Conservation (phyloP, 2,329 filamentous ascomycete species). For the Diaporthe sp. region DNA sequence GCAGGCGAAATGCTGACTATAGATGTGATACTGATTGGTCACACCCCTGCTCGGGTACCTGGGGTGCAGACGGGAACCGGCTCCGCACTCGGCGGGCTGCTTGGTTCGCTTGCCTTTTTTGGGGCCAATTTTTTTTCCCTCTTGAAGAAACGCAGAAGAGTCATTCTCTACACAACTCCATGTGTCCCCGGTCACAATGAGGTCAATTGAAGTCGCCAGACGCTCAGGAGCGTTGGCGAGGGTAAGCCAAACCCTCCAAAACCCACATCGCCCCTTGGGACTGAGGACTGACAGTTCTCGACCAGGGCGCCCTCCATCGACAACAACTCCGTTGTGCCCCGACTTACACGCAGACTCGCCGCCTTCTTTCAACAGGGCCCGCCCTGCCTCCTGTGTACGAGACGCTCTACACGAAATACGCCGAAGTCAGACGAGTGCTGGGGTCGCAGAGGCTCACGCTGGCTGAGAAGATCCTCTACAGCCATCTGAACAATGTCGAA, state of each 20-base stretch:
- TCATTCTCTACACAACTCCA: conserved; percentile 29
- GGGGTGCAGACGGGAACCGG: conserved; percentile 22
- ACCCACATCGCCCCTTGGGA: conserved; percentile 15
- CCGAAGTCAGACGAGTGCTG: conserved; percentile 81
- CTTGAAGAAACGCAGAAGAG: conserved; percentile 21
- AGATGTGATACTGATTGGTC: conserved; percentile 36
- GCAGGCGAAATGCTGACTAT: conserved; percentile 7
- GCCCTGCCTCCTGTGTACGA: conserved; percentile 80
- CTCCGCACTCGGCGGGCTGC: conserved; percentile 41
- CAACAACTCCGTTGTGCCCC: conserved; percentile 51
- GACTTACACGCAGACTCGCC: conserved; percentile 41
- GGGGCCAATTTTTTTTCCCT: conserved; percentile 34
- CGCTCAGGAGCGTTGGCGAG: conserved; percentile 63
- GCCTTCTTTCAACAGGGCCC: conserved; percentile 55
- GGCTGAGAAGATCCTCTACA: conserved; percentile 98
- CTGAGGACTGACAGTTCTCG: conserved; percentile 1
- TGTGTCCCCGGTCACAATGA: conserved; percentile 54
- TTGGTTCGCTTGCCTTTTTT: conserved; percentile 32
- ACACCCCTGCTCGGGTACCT: conserved; percentile 29
- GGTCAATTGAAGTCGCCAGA: conserved; percentile 65
- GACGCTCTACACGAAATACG: conserved; percentile 83
- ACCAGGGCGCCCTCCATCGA: conserved; percentile 54
- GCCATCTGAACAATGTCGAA: conserved; percentile 90
- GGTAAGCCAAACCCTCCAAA: conserved; percentile 50
- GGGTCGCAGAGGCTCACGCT: conserved; percentile 80